Evolutionary conservation across 768 basidiomycete species (phyloP).

Genomic region (Tylopilus cervinicoccineus): DNA sequence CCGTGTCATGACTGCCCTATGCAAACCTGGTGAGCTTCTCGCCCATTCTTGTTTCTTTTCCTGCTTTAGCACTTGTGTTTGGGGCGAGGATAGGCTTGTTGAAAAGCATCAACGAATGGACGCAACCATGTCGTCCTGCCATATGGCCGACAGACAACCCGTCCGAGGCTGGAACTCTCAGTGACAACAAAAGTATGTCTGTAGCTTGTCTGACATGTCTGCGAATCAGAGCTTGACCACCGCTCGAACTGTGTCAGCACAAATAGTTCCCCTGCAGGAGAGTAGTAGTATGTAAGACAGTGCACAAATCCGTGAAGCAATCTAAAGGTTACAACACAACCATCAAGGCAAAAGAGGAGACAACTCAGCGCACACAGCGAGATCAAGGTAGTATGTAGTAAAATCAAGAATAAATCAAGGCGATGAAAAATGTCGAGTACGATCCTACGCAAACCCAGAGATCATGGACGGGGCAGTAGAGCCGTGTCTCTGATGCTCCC

Average conservation of each 20-base stretch:
- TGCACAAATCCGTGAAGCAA: background rate
- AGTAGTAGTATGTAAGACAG: background rate
- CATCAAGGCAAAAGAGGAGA: background rate
- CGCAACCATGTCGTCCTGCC: background rate
- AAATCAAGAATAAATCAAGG: conserved; percentile 17
- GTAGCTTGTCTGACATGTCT: too few species aligned
- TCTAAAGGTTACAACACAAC: conserved; percentile 8
- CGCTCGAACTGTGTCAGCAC: background rate
- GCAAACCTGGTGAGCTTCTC: conserved; percentile 36
- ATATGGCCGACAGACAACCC: too few species aligned
- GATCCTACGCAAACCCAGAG: conserved; percentile 36
- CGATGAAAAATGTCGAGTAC: background rate
- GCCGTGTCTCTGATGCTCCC: conserved; percentile 60
- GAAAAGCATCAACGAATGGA: conserved; percentile 41
- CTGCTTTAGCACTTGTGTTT: conserved; percentile 21
- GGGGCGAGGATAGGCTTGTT: conserved; percentile 55
- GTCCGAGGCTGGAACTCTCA: too few species aligned
- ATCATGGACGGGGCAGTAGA: conserved; percentile 44
- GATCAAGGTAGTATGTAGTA: background rate
- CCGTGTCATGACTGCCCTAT: conserved; percentile 41
- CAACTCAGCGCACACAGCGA: background rate
- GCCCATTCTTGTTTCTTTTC: too few species aligned
- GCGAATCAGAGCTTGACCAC: too few species aligned
- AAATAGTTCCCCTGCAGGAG: background rate
- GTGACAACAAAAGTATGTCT: too few species aligned